phyloP scores from a whole-genome alignment of 2,329 filamentous ascomycete genomes.

The Trichoderma breve region DNA sequence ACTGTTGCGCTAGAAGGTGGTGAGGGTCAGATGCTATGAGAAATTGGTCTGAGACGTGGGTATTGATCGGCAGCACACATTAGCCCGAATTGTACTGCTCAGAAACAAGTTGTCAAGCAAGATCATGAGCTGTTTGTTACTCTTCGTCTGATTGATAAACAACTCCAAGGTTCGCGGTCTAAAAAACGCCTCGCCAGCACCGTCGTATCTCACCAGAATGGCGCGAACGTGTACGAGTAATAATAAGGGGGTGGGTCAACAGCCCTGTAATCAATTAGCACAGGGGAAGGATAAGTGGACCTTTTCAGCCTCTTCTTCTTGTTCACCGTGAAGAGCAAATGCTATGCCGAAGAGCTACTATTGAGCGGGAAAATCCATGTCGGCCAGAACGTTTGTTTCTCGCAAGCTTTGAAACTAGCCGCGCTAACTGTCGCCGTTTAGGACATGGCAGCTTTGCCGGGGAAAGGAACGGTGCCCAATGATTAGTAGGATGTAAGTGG shows the following conservation, averaged over 20 bases:
- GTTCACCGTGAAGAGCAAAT: background rate
- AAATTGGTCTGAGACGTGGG: background rate
- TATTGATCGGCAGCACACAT: background rate
- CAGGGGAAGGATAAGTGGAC: background rate
- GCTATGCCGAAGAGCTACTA: background rate
- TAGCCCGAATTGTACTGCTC: background rate
- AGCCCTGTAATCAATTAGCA: background rate
- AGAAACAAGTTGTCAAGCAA: background rate
- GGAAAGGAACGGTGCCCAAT: background rate
- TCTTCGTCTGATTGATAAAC: background rate
- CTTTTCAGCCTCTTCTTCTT: constrained; percentile 3
- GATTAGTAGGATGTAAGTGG: background rate
- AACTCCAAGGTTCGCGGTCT: background rate
- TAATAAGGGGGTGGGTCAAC: background rate
- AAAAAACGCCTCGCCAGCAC: background rate
- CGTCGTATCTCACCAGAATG: background rate
- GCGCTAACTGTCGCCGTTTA: background rate
- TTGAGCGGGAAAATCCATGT: background rate
- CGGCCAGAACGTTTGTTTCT: background rate
- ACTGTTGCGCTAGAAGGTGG: background rate
- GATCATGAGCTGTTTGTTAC: background rate
- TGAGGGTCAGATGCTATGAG: background rate
- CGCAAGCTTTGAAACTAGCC: background rate
- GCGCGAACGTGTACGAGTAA: background rate
- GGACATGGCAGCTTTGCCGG: background rate